Conservation (phyloP, 2,329 filamentous ascomycete genomes). For the Cercospora sp. region DNA sequence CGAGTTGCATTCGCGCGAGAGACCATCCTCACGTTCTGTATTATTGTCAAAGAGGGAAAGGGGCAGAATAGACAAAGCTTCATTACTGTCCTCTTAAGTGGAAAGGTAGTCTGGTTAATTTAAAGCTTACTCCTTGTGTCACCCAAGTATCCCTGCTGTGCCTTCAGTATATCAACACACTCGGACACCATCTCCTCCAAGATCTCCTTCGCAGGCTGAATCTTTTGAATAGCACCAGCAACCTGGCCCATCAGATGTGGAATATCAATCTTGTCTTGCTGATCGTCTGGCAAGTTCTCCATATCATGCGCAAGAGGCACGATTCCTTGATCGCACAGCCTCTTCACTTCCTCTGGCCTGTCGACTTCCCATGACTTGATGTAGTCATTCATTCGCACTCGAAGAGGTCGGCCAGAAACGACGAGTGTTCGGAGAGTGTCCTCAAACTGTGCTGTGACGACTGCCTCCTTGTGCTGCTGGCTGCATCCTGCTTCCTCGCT, state of each 20-base stretch:
- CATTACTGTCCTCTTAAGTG: background rate
- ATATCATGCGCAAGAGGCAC: constrained; percentile 82
- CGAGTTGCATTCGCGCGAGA: background rate
- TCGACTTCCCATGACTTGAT: constrained; percentile 73
- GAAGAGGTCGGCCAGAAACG: constrained; percentile 75
- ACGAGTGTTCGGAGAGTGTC: constrained; percentile 83
- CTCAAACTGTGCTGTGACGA: constrained; percentile 74
- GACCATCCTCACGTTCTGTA: background rate
- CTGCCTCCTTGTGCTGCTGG: constrained; percentile 77
- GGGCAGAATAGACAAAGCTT: background rate
- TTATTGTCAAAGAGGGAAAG: background rate
- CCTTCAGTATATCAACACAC: constrained; percentile 66
- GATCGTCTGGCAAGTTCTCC: constrained; percentile 49
- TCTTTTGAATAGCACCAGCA: constrained; percentile 70
- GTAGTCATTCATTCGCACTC: constrained; percentile 81
- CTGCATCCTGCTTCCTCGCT: constrained; percentile 77
- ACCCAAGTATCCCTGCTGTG: constrained; percentile 61
- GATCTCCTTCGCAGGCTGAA: constrained; percentile 81
- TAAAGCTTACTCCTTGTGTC: constrained; percentile 48
- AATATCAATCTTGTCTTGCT: constrained; percentile 77
- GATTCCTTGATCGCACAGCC: constrained; percentile 72
- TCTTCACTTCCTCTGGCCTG: constrained; percentile 70
- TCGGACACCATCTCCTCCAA: constrained; percentile 87
- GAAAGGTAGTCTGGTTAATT: background rate
- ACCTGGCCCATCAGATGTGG: constrained; percentile 96